Percentiles rank a stretch among this genome's conserved stretches.
These are phyloP conservation scores for Moniliella sp. DNA, from an alignment of 1,284 basidiomycete genomes.

Conservation along the genomic window DNA sequence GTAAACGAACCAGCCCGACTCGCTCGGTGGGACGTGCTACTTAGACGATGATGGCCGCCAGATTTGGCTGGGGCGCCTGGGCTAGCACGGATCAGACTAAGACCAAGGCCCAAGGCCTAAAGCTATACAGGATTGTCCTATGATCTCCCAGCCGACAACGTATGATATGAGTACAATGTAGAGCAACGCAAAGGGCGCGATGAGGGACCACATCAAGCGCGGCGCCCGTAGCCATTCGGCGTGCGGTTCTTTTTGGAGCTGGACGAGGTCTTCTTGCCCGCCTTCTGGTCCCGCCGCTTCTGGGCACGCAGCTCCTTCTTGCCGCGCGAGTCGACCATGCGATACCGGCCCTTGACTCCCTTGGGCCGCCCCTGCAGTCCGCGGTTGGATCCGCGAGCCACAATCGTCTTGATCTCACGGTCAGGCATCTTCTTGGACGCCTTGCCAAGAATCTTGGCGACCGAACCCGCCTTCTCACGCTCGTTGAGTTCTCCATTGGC, in stretches of 20 bases:
- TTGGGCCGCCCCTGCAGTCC: constrained; percentile 80
- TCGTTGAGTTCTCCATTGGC: constrained; percentile 55
- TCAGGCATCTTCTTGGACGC: constrained; percentile 44
- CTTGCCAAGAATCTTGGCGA: constrained; percentile 62
- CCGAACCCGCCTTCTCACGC: constrained; percentile 75
- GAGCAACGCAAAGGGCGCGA: too few relatives aligned
- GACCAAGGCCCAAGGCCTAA: too few relatives aligned
- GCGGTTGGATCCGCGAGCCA: constrained; percentile 71
- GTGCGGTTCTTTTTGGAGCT: constrained; percentile 6
- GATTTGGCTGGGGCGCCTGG: too few relatives aligned
- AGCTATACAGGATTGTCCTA: too few relatives aligned
- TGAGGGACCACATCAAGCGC: too few relatives aligned
- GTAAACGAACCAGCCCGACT: too few relatives aligned
- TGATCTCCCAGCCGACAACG: too few relatives aligned
- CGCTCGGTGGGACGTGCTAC: too few relatives aligned
- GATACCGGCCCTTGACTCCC: constrained; percentile 58
- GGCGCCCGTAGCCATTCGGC: constrained; percentile 20
- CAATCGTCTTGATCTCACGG: constrained; percentile 66
- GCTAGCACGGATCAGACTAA: too few relatives aligned
- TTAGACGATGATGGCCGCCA: too few relatives aligned
- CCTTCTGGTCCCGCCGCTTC: constrained; percentile 19
- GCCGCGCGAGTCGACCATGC: constrained; percentile 29
- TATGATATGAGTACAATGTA: too few relatives aligned
- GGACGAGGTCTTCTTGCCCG: constrained; percentile 22
- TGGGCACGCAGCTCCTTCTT: constrained; percentile 31